Percentiles rank a stretch among this genome's conserved stretches.
phyloP scores from a whole-genome alignment of 805 yeast genomes.

The Pichia sporocuriosa region DNA sequence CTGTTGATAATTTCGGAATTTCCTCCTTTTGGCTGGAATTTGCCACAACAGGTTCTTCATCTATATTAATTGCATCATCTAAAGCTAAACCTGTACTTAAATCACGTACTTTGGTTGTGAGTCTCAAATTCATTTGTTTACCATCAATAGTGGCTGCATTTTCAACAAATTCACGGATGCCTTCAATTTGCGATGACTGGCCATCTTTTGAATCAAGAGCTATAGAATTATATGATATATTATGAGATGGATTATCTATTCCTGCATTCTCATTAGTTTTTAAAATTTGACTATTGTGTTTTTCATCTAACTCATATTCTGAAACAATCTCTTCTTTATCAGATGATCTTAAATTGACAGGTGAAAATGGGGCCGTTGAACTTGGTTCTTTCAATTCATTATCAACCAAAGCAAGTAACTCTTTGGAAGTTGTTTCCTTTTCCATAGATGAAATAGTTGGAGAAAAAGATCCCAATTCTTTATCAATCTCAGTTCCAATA shows the following conservation, averaged over 20 bases:
- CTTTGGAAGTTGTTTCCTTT: neutral
- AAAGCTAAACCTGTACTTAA: neutral
- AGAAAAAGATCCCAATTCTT: neutral
- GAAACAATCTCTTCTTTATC: neutral
- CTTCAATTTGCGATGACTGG: too few species aligned
- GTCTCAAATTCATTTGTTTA: neutral
- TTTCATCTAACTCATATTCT: too few species aligned
- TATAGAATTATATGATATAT: too few species aligned
- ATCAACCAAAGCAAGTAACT: neutral
- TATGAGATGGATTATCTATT: too few species aligned
- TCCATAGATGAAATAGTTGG: neutral
- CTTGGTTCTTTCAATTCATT: neutral
- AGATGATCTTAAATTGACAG: neutral
- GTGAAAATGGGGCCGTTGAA: neutral
- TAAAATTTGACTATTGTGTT: too few species aligned
- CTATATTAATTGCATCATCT: constrained; percentile 1
- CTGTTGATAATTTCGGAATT: too few species aligned
- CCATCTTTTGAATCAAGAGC: too few species aligned
- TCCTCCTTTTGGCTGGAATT: too few species aligned
- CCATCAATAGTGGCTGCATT: neutral
- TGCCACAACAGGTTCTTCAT: neutral
- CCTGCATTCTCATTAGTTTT: too few species aligned
- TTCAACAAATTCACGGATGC: too few species aligned
- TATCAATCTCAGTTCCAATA: neutral
- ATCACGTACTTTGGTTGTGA: neutral